Conservation (phyloP, 768 basidiomycete genomes). For the Tremella fuciformis region DNA sequence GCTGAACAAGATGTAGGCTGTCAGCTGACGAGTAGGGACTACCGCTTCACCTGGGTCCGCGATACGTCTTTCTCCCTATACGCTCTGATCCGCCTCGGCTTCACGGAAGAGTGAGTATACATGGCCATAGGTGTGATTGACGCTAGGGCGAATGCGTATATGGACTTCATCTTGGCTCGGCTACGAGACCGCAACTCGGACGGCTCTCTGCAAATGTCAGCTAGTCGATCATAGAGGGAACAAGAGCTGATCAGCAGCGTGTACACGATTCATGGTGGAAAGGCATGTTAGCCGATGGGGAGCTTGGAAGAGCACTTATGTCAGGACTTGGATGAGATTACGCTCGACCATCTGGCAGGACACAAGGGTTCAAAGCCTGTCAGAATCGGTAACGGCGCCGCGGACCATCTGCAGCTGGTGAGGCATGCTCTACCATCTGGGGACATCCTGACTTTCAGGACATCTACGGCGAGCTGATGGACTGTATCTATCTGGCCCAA, state of each 20-base stretch:
- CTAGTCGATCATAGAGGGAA: background rate
- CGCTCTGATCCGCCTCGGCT: constrained; percentile 86
- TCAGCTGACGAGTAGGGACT: constrained; percentile 35
- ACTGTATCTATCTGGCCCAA: constrained; percentile 93
- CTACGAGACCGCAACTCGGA: constrained; percentile 75
- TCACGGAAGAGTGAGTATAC: constrained; percentile 75
- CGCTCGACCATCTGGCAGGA: constrained; percentile 78
- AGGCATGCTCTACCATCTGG: constrained; percentile 25
- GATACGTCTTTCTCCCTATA: constrained; percentile 95
- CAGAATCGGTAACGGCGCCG: constrained; percentile 88
- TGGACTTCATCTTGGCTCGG: constrained; percentile 86
- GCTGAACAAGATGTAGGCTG: constrained; percentile 19
- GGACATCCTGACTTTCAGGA: constrained; percentile 59
- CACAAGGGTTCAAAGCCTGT: constrained; percentile 54
- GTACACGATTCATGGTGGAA: constrained; percentile 84
- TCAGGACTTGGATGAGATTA: constrained; percentile 72
- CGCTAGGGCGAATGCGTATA: constrained; percentile 61
- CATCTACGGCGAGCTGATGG: constrained; percentile 92
- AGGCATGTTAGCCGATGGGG: constrained; percentile 16
- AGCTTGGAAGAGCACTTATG: constrained; percentile 1
- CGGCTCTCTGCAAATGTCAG: constrained; percentile 85
- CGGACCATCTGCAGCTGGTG: constrained; percentile 85
- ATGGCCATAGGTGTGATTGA: background rate
- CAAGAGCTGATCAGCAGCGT: constrained; percentile 26
- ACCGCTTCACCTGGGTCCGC: constrained; percentile 63